A percentile compares a stretch with the other conserved stretches of the same genome.
These are phyloP conservation scores for Sungouiozyma ichnusensis DNA, from an alignment of 805 yeast species.

Conservation along the genomic window DNA sequence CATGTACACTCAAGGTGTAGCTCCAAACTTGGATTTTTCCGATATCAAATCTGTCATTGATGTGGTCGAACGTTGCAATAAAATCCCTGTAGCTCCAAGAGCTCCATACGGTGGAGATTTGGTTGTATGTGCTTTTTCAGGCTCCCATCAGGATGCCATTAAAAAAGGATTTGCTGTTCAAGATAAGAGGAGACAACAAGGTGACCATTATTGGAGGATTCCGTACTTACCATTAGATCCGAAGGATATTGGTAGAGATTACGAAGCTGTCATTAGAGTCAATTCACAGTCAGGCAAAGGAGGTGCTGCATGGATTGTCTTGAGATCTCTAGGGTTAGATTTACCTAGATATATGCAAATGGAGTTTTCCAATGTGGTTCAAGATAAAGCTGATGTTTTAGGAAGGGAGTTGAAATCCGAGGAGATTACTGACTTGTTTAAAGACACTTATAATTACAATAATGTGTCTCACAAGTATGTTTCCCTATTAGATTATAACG, in stretches of 20 bases:
- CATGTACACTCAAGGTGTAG: conserved; percentile 67
- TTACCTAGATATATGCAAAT: conserved; percentile 75
- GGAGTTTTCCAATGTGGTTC: conserved; percentile 63
- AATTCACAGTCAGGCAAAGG: conserved; percentile 86
- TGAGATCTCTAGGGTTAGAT: conserved; percentile 65
- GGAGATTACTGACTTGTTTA: conserved; percentile 59
- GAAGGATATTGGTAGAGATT: conserved; percentile 74
- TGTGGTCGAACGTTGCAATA: conserved; percentile 68
- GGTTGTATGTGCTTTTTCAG: conserved; percentile 75
- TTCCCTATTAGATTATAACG: conserved; percentile 39
- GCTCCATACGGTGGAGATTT: conserved; percentile 78
- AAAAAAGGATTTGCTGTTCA: conserved; percentile 60
- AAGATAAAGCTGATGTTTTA: conserved; percentile 52
- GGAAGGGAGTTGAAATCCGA: conserved; percentile 60
- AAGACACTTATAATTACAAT: conserved; percentile 46
- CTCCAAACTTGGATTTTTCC: conserved; percentile 62
- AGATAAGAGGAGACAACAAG: conserved; percentile 29
- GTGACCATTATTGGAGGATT: conserved; percentile 48
- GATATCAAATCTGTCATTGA: conserved; percentile 58
- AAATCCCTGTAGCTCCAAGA: conserved; percentile 67
- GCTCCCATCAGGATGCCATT: conserved; percentile 84
- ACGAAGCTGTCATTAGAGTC: conserved; percentile 84
- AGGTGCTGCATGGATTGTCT: conserved; percentile 81
- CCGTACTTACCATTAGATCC: conserved; percentile 85
- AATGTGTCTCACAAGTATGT: conserved; percentile 19